A percentile compares a stretch with the other conserved stretches of the same genome.
Conservation (phyloP, 2,329 filamentous ascomycete species). For the Tolypocladium tundrense region DNA sequence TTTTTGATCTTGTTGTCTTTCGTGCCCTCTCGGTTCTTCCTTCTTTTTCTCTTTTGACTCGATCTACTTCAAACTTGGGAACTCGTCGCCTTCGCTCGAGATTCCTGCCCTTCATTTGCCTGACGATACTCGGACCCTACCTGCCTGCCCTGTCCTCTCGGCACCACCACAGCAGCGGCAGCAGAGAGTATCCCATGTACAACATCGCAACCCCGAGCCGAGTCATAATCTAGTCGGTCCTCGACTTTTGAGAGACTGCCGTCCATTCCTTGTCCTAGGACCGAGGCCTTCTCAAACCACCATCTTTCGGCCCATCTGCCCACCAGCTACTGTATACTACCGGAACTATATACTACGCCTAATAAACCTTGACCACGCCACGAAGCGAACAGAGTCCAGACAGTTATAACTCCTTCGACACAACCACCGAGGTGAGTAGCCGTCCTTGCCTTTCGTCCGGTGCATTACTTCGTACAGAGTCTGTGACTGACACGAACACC, state of each 20-base stretch:
- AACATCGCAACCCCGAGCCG: conserved; percentile 16
- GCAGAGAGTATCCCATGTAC: conserved; percentile 15
- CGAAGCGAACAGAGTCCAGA: conserved; percentile 1
- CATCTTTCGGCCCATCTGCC: conserved; percentile 2
- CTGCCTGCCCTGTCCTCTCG: conserved; percentile 10
- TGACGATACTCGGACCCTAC: conserved; percentile 2
- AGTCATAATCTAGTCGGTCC: conserved; percentile 21
- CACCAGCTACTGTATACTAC: conserved; percentile 6
- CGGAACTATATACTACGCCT: conserved; percentile 1
- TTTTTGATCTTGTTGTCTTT: conserved; percentile 29
- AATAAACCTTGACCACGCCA: conserved; percentile 7
- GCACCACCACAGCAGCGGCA: conserved; percentile 5
- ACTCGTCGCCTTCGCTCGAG: conserved; percentile 21
- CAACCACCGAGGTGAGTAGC: background rate
- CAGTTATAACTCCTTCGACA: background rate
- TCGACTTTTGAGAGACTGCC: conserved; percentile 24
- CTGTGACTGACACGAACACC: background rate
- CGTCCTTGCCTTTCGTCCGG: background rate
- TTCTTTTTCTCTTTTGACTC: conserved; percentile 32
- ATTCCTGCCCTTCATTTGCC: conserved; percentile 34
- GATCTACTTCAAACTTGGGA: conserved; percentile 28
- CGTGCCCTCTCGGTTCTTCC: conserved; percentile 39
- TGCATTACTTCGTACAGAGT: too few relatives aligned
- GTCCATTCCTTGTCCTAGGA: conserved; percentile 31
- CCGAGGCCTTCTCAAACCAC: conserved; percentile 7